phyloP scores from a whole-genome alignment of 768 basidiomycete species.

The Pleurotus giganteus region DNA sequence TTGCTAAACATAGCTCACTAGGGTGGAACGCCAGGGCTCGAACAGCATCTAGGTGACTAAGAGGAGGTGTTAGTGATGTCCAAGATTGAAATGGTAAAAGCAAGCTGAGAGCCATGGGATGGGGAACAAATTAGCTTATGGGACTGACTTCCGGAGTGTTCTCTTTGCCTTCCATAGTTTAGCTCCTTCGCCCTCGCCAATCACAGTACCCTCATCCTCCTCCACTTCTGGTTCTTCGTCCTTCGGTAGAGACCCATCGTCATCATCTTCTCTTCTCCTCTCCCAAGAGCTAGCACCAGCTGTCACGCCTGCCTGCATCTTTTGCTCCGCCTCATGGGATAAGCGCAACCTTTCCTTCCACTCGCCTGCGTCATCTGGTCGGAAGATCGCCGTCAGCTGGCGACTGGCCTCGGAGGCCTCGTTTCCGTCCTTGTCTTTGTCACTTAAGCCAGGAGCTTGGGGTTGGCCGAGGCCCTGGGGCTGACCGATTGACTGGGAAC shows the following conservation, averaged over 20 bases:
- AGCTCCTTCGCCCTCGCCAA: constrained; percentile 63
- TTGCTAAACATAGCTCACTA: constrained; percentile 81
- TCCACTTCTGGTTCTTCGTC: constrained; percentile 71
- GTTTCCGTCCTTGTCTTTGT: constrained; percentile 41
- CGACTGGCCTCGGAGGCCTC: constrained; percentile 44
- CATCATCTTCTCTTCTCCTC: constrained; percentile 51
- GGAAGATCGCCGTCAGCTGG: constrained; percentile 77
- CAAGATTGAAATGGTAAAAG: constrained; percentile 8
- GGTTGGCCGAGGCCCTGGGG: constrained; percentile 26
- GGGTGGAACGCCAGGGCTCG: constrained; percentile 90
- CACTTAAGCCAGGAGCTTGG: constrained; percentile 27
- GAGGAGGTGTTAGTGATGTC: constrained; percentile 15
- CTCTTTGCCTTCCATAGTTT: constrained; percentile 86
- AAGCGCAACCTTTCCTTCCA: constrained; percentile 81
- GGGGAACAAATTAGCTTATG: constrained; percentile 18
- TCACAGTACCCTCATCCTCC: constrained; percentile 62
- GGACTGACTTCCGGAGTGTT: constrained; percentile 83
- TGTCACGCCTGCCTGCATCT: constrained; percentile 38
- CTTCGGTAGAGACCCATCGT: constrained; percentile 45
- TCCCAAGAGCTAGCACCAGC: constrained; percentile 50
- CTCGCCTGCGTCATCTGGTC: constrained; percentile 80
- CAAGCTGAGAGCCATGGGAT: background rate
- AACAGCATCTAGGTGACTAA: constrained; percentile 90
- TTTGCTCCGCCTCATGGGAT: constrained; percentile 61
- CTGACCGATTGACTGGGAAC: constrained; percentile 29